A percentile compares a stretch with the other conserved stretches of the same genome.
Conservation (phyloP, 305 asterid species). For the Coffea humblotiana region DNA sequence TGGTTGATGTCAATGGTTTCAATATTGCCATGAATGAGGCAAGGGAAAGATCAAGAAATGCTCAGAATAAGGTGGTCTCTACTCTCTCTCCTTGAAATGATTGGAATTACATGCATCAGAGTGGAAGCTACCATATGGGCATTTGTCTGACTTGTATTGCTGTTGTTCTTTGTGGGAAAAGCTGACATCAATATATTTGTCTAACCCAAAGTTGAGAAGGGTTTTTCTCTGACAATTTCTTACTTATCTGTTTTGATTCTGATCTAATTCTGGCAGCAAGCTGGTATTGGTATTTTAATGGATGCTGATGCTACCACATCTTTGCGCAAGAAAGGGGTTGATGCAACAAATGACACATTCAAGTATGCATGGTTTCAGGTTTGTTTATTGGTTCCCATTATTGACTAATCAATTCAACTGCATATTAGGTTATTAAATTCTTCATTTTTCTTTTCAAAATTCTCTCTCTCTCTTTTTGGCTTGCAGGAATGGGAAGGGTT, state of each 20-base stretch:
- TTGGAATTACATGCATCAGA: neutral
- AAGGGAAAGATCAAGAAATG: conserved; percentile 91
- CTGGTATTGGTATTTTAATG: conserved; percentile 75
- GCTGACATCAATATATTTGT: neutral
- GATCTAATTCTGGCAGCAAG: conserved; percentile 46
- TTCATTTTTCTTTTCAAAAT: neutral
- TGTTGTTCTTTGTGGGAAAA: neutral
- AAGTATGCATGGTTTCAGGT: conserved; percentile 93
- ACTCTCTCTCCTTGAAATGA: conserved; percentile 3
- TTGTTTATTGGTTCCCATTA: neutral
- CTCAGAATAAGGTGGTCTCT: conserved; percentile 76
- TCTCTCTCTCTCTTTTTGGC: neutral
- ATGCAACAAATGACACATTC: conserved; percentile 73
- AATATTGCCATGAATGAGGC: conserved; percentile 76
- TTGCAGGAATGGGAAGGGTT: too few relatives aligned
- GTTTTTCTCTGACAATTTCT: neutral
- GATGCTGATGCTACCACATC: conserved; percentile 93
- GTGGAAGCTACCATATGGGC: neutral
- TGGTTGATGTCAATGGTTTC: conserved; percentile 80
- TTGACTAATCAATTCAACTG: neutral
- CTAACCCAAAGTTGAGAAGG: neutral
- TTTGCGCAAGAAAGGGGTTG: conserved; percentile 71
- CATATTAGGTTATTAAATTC: neutral
- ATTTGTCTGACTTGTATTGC: neutral
- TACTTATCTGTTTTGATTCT: neutral